phyloP scores from a whole-genome alignment of 169 alveolate species.

The Perkinsus olseni region DNA sequence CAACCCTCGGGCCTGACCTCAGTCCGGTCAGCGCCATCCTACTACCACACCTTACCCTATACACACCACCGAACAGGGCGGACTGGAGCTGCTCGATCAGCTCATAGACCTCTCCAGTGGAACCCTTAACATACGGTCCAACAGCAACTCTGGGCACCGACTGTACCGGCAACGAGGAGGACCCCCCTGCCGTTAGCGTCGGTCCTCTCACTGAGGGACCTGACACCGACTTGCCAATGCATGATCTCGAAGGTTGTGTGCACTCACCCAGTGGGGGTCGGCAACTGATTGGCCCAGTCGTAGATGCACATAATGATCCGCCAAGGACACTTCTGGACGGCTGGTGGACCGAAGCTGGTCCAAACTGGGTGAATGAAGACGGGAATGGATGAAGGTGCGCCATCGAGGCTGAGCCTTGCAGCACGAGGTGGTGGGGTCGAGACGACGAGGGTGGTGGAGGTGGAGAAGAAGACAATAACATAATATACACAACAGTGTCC shows the following conservation, averaged over 20 bases:
- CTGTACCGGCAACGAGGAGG: background rate
- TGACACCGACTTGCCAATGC: background rate
- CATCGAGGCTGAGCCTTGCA: background rate
- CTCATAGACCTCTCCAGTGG: background rate
- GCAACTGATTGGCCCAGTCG: background rate
- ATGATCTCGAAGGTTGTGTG: too few relatives aligned
- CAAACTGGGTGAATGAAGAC: background rate
- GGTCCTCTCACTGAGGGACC: background rate
- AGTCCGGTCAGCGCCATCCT: background rate
- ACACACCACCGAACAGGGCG: slow-evolving; percentile 11
- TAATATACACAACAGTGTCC: background rate
- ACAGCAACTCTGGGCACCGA: background rate
- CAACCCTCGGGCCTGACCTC: background rate
- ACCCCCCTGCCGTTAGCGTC: background rate
- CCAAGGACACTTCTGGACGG: background rate
- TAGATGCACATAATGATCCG: background rate
- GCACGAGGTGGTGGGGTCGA: background rate
- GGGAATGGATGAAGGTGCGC: background rate
- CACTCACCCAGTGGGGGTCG: background rate
- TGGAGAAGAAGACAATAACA: background rate
- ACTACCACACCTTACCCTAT: background rate
- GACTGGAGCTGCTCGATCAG: background rate
- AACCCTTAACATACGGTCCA: background rate
- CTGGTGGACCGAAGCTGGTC: background rate
- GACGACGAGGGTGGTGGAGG: background rate